A percentile compares a stretch with the other conserved stretches of the same genome.
phyloP scores from a whole-genome alignment of 2,329 filamentous ascomycete genomes.

The Epichloe sp. region DNA sequence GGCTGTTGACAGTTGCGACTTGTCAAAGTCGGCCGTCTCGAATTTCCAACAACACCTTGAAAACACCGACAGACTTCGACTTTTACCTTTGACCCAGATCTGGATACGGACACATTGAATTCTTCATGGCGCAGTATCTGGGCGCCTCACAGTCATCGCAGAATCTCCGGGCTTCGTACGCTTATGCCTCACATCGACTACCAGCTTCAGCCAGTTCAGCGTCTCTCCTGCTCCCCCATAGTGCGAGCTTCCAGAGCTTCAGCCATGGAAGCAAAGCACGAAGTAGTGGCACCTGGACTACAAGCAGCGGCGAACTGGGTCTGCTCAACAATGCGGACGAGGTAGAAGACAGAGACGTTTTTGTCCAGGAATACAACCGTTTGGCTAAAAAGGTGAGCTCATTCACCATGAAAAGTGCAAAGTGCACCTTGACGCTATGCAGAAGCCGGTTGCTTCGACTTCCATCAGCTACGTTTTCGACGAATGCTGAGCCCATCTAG shows the following conservation, averaged over 20 bases:
- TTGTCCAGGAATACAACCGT: conserved; percentile 46
- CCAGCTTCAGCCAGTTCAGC: conserved; percentile 14
- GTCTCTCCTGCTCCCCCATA: conserved; percentile 15
- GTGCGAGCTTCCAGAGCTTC: conserved; percentile 13
- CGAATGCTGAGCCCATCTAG: conserved; percentile 19
- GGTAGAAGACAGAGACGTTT: conserved; percentile 32
- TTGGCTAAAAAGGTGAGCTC: conserved; percentile 40
- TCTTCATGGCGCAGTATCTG: conserved; percentile 14
- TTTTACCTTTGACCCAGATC: background rate
- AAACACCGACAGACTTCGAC: background rate
- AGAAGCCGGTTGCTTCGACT: background rate
- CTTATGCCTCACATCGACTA: conserved; percentile 7
- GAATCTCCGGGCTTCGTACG: conserved; percentile 9
- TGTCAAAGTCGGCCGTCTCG: background rate
- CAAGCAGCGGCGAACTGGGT: conserved; percentile 37
- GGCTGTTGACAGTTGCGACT: background rate
- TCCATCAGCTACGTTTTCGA: background rate
- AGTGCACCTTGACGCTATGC: background rate
- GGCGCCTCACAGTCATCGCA: conserved; percentile 8
- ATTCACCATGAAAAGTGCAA: background rate
- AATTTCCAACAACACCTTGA: background rate
- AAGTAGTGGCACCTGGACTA: conserved; percentile 45
- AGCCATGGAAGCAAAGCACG: conserved; percentile 13
- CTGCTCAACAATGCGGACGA: conserved; percentile 35
- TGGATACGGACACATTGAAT: background rate